Percentiles rank a stretch among this genome's conserved stretches.
These are phyloP conservation scores for Thymus quinquecostatus DNA, from an alignment of 257 asterid species.

Conservation along the genomic window DNA sequence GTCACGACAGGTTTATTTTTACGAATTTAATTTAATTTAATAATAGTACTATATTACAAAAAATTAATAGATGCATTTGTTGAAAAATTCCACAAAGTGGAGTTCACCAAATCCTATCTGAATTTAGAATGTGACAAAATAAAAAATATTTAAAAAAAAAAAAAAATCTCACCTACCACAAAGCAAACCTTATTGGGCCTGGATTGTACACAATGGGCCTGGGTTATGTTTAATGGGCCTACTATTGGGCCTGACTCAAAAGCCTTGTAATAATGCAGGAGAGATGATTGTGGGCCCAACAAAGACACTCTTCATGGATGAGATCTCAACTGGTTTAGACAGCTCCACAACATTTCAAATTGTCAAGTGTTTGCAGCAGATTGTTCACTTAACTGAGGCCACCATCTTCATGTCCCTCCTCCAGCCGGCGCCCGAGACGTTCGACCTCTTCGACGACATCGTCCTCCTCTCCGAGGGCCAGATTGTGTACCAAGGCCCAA, in stretches of 20 bases:
- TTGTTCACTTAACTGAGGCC: constrained; percentile 65
- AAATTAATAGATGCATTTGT: constrained; percentile 5
- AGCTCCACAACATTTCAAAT: constrained; percentile 78
- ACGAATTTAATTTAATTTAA: too few relatives aligned
- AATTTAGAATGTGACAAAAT: background rate
- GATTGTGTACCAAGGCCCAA: constrained; percentile 70
- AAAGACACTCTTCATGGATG: constrained; percentile 69
- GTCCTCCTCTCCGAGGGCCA: constrained; percentile 69
- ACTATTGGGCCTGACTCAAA: constrained; percentile 4
- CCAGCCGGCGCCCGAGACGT: constrained; percentile 82
- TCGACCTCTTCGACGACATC: constrained; percentile 69
- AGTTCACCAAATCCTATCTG: constrained; percentile 31
- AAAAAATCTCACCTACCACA: constrained; percentile 17
- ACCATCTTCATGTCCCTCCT: constrained; percentile 73
- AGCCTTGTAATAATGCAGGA: constrained; percentile 36
- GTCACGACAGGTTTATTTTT: constrained; percentile 68
- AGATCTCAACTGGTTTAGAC: constrained; percentile 78
- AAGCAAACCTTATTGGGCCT: constrained; percentile 4
- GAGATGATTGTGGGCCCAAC: constrained; percentile 80
- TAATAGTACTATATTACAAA: too few relatives aligned
- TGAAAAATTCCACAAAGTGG: constrained; percentile 37
- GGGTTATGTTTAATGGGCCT: background rate
- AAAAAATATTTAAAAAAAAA: too few relatives aligned
- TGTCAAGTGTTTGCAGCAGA: constrained; percentile 66
- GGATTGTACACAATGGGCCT: too few relatives aligned